These are phyloP conservation scores for Musa beccarii DNA, from an alignment of 176 grass and related monocot species.

Conservation along the genomic window DNA sequence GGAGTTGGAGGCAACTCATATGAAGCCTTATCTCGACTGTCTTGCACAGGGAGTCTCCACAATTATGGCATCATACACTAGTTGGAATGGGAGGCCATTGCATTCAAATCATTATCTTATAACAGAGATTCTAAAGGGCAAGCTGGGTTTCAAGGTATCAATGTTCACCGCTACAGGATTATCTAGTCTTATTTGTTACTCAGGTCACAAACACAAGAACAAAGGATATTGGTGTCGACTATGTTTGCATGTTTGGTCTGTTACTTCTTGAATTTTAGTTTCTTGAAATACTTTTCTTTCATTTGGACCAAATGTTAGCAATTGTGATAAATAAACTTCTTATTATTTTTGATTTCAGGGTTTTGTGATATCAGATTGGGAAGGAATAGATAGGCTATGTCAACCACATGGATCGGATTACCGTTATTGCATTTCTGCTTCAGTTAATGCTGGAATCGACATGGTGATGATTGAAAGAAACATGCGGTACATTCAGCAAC, in stretches of 20 bases:
- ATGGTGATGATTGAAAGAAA: constrained; percentile 56
- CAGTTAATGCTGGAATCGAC: constrained; percentile 85
- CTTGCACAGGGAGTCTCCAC: constrained; percentile 70
- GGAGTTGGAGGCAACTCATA: constrained; percentile 68
- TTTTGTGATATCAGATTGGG: constrained; percentile 87
- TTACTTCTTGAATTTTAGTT: not conserved
- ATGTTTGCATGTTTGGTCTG: not conserved
- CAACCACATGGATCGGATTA: constrained; percentile 65
- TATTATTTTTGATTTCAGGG: constrained; percentile 45
- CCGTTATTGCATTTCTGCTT: constrained; percentile 61
- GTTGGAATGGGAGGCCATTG: constrained; percentile 69
- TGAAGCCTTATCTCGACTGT: constrained; percentile 69
- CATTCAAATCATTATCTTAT: constrained; percentile 53
- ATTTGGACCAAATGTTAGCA: not conserved
- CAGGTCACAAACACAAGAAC: not conserved
- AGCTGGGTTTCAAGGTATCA: constrained; percentile 76
- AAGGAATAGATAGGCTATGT: constrained; percentile 80
- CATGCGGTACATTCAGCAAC: not conserved
- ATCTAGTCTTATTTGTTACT: not conserved
- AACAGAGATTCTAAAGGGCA: constrained; percentile 76
- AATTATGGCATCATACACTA: constrained; percentile 77
- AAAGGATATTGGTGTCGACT: too few species aligned
- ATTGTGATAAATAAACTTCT: not conserved
- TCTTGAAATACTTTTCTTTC: not conserved
- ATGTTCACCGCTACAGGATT: not conserved